These are phyloP conservation scores for Neckera pumila DNA, from an alignment of 225 moss, liverwort and hornwort genomes.

Conservation along the genomic window DNA sequence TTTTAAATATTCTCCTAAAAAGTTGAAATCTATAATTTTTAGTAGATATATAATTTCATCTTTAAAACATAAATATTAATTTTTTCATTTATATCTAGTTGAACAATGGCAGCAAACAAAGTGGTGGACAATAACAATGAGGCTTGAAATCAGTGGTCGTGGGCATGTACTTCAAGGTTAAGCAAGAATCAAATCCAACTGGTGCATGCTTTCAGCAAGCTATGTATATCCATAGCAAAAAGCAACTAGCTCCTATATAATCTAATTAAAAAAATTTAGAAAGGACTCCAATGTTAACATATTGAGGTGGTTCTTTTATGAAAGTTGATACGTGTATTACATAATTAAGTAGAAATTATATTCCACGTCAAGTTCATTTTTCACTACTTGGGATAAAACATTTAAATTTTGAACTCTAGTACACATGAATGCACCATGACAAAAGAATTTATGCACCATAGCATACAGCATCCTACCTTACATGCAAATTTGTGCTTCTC, in stretches of 20 bases:
- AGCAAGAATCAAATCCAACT: neutral
- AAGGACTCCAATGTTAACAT: neutral
- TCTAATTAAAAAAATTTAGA: neutral
- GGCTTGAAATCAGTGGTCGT: neutral
- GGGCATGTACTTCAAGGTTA: accelerated
- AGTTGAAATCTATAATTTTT: neutral
- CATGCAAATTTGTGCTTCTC: neutral
- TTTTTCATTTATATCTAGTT: neutral
- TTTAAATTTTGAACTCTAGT: neutral
- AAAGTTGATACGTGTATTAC: neutral
- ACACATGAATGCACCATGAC: neutral
- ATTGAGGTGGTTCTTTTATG: neutral
- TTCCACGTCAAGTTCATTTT: too few relatives aligned
- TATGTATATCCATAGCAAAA: neutral
- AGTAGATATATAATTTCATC: neutral
- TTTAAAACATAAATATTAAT: neutral
- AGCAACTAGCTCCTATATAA: neutral
- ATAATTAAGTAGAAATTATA: neutral
- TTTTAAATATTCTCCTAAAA: neutral
- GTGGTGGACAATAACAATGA: neutral
- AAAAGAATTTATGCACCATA: neutral
- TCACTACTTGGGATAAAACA: neutral
- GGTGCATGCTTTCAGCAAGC: neutral
- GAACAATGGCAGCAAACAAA: neutral
- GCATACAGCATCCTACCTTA: accelerated